Evolutionary conservation across 202 grass and related monocot species (phyloP).

Genomic region (Digitaria exilis): DNA sequence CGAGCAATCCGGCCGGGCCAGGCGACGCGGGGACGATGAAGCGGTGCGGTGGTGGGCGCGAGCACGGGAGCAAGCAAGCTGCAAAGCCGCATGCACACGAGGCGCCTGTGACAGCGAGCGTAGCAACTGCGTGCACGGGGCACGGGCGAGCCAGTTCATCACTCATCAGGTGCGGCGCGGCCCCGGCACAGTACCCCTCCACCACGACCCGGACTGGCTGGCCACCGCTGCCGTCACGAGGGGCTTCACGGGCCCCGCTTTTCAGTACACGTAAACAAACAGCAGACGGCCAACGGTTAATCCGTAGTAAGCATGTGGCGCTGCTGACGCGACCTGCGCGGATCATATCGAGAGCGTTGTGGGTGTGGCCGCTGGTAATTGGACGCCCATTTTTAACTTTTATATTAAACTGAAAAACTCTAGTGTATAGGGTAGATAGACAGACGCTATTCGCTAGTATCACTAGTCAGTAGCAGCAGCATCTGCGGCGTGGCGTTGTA

Average conservation of each 20-base stretch:
- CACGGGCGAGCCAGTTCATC: background rate
- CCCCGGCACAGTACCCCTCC: background rate
- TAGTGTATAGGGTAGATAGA: background rate
- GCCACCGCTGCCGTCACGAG: slow-evolving; percentile 17
- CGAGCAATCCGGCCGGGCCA: too few species aligned
- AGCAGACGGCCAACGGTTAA: too few species aligned
- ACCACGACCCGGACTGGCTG: background rate
- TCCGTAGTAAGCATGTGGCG: too few species aligned
- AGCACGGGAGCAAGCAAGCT: too few species aligned
- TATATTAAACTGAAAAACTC: background rate
- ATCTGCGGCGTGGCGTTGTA: background rate
- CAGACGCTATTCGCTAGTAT: too few species aligned
- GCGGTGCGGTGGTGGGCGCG: background rate
- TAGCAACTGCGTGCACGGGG: background rate
- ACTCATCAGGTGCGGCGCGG: background rate
- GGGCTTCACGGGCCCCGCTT: background rate
- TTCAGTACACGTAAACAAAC: too few species aligned
- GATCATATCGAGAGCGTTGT: background rate
- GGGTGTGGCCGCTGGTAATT: background rate
- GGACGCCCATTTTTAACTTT: slow-evolving; percentile 11
- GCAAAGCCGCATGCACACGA: slow-evolving; percentile 5
- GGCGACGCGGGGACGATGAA: background rate
- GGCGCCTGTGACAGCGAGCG: background rate
- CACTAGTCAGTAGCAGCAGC: background rate
- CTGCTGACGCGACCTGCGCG: too few species aligned